Conservation (phyloP, 2,329 filamentous ascomycete genomes). For the Macroventuria anomochaeta region DNA sequence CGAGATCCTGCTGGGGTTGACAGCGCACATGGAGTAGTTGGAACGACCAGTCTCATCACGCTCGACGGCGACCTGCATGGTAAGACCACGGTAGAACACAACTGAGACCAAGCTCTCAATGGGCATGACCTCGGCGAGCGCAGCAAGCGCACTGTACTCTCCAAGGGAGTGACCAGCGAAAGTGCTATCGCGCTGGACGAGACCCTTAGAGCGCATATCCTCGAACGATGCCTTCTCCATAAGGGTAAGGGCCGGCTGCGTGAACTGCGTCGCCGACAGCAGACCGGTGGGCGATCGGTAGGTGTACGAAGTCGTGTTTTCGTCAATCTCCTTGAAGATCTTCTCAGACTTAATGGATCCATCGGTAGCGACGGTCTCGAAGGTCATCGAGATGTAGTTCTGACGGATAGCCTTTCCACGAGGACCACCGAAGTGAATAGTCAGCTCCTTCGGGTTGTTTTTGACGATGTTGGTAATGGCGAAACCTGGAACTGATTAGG, state of each 20-base stretch:
- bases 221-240: constrained; percentile 99
- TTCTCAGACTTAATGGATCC: constrained; percentile 96
- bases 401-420: constrained; percentile 96
- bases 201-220: constrained; percentile 96
- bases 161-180: constrained; percentile 98
- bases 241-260: constrained; percentile 92
- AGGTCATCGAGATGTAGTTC: constrained; percentile 99
- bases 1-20: constrained; percentile 97
- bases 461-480: constrained; percentile 98
- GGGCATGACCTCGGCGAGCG: constrained; percentile 98
- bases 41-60: constrained; percentile 90
- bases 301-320: constrained; percentile 93
- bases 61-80: constrained; percentile 99
- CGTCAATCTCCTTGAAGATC: constrained; percentile 98
- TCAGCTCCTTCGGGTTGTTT: constrained; percentile 99
- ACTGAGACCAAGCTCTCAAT: constrained; percentile 98
- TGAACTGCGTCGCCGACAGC: constrained; percentile 97
- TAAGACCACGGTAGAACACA: constrained; percentile 98
- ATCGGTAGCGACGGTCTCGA: constrained; percentile 94
- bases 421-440: constrained; percentile 96
- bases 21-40: constrained; percentile 99
- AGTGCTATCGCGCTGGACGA: constrained; percentile 94
- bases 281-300: constrained; percentile 95
- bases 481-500: constrained; percentile 67
- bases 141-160: constrained; percentile 96